Percentiles rank a stretch among this genome's conserved stretches.
Evolutionary conservation across 257 asterid species (phyloP).

Genomic region (Sherardia arvensis): DNA sequence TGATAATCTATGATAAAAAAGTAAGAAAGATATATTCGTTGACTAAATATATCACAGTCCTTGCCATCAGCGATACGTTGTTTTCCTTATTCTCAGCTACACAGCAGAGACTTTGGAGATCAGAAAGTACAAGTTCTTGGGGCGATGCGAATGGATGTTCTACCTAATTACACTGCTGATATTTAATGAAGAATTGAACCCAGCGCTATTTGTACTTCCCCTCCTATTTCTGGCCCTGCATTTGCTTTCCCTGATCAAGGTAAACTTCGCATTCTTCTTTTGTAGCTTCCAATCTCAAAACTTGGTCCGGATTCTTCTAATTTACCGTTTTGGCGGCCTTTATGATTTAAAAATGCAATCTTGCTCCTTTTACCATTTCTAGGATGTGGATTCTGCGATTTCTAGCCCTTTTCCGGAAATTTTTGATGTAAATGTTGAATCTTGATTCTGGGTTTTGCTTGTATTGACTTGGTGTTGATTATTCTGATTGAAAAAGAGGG

Average conservation of each 20-base stretch:
- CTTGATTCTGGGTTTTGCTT: slow-evolving; percentile 7
- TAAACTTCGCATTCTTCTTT: not conserved
- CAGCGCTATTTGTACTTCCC: not conserved
- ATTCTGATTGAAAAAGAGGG: not conserved
- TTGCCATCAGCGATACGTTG: not conserved
- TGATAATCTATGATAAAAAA: not conserved
- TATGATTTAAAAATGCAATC: not conserved
- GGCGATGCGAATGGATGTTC: not conserved
- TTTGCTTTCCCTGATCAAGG: slow-evolving; percentile 2
- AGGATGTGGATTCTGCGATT: not conserved
- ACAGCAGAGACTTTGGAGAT: not conserved
- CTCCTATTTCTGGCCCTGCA: not conserved
- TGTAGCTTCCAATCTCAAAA: not conserved
- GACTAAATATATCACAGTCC: not conserved
- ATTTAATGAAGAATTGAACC: not conserved
- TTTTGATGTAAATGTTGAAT: not conserved
- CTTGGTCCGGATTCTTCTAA: slow-evolving; percentile 5
- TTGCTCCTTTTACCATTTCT: not conserved
- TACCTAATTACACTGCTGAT: not conserved
- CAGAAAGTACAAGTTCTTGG: not conserved
- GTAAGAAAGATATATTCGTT: not conserved
- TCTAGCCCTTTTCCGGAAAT: not conserved
- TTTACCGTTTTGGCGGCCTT: not conserved
- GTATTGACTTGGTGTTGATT: slow-evolving; percentile 2
- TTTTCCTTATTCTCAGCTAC: not conserved